Evolutionary conservation across 2,329 filamentous ascomycete genomes (phyloP).

Genomic region (Talaromyces piceae): DNA sequence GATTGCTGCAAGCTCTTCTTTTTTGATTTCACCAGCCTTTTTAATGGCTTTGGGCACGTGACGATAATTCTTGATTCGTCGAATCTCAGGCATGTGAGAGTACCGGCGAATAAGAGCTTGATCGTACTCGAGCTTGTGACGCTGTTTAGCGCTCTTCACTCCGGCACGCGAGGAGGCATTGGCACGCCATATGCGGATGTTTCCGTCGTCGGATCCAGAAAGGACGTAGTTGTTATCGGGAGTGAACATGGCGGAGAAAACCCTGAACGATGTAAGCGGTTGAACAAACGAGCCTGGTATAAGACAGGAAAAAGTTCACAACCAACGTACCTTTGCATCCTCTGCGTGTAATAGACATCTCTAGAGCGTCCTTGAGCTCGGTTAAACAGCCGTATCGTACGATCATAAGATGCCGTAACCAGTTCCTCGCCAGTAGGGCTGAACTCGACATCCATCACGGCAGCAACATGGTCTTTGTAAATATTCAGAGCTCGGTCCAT

Average conservation of each 20-base stretch:
- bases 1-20: slow-evolving; percentile 75
- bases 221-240: slow-evolving; percentile 86
- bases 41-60: slow-evolving; percentile 89
- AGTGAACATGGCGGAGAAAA: slow-evolving; percentile 77
- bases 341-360: slow-evolving; percentile 94
- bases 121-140: slow-evolving; percentile 88
- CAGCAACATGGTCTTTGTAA: slow-evolving; percentile 79
- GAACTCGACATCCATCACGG: slow-evolving; percentile 95
- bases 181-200: slow-evolving; percentile 81
- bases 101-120: slow-evolving; percentile 75
- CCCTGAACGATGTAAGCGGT: slow-evolving; percentile 40
- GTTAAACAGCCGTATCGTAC: slow-evolving; percentile 80
- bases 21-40: slow-evolving; percentile 94
- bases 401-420: slow-evolving; percentile 80
- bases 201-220: slow-evolving; percentile 88
- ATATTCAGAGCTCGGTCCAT: slow-evolving; percentile 83
- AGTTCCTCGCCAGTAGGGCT: slow-evolving; percentile 91
- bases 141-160: slow-evolving; percentile 75
- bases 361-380: slow-evolving; percentile 73
- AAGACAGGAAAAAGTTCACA: neutral
- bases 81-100: slow-evolving; percentile 92
- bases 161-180: slow-evolving; percentile 77
- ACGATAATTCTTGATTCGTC: slow-evolving; percentile 80
- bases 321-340: slow-evolving; percentile 65
- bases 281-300: neutral